Evolutionary conservation across 148 eudicot genomes (phyloP).

Genomic region (Diospyros kaki): DNA sequence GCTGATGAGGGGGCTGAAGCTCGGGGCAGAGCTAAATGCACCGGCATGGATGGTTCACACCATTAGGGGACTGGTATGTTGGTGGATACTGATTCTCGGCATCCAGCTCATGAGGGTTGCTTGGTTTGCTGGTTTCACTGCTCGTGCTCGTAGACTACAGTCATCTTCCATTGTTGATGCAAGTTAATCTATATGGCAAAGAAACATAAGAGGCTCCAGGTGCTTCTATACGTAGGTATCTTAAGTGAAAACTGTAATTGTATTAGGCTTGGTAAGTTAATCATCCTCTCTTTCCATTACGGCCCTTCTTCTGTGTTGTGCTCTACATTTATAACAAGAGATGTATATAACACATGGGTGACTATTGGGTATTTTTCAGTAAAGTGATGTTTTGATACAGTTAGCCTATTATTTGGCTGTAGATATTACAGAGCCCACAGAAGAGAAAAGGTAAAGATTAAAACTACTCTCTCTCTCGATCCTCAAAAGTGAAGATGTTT

Average conservation of each 20-base stretch:
- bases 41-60: conserved; percentile 75
- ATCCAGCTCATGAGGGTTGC: conserved; percentile 99
- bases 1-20: conserved; percentile 95
- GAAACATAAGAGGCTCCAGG: neutral
- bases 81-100: conserved; percentile 93
- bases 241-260: neutral
- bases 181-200: conserved; percentile 12
- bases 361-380: too few species aligned
- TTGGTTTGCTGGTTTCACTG: conserved; percentile 90
- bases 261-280: neutral
- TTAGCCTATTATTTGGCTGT: too few species aligned
- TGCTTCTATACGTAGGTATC: neutral
- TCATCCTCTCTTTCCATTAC: neutral
- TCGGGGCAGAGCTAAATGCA: conserved; percentile 69
- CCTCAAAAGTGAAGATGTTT: too few species aligned
- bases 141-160: conserved; percentile 34
- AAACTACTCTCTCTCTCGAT: too few species aligned
- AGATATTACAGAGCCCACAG: too few species aligned
- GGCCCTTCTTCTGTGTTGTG: neutral
- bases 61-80: conserved; percentile 81
- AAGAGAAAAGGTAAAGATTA: too few species aligned
- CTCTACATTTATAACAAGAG: too few species aligned
- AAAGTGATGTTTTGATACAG: too few species aligned
- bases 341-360: too few species aligned
- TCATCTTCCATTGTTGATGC: conserved; percentile 18